These are phyloP conservation scores for Saccharomyces hybrid DNA, from an alignment of 1,139 yeast species.

Conservation along the genomic window DNA sequence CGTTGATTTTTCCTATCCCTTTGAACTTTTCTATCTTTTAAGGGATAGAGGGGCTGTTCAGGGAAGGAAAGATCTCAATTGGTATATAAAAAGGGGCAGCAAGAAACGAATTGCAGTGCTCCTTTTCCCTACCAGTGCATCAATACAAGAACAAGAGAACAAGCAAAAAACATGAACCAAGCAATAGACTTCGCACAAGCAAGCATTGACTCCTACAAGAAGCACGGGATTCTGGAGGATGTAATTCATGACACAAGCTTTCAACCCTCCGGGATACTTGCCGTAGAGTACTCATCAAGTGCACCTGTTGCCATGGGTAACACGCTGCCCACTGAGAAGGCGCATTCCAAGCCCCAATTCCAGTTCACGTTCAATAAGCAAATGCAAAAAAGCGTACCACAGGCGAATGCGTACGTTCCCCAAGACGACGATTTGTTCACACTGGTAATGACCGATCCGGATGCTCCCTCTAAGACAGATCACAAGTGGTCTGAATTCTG, in stretches of 20 bases:
- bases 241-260: constrained; percentile 22
- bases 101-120: background rate
- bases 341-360: constrained; percentile 58
- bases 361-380: constrained; percentile 37
- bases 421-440: constrained; percentile 44
- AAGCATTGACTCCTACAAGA: constrained; percentile 21
- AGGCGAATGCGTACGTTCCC: constrained; percentile 39
- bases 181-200: constrained; percentile 18
- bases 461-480: constrained; percentile 80
- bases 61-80: background rate
- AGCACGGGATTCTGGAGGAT: constrained; percentile 29
- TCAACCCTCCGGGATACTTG: constrained; percentile 29
- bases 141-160: background rate
- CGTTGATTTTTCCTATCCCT: background rate
- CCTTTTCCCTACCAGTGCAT: background rate
- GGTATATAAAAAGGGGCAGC: background rate
- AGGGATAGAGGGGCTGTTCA: background rate
- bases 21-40: background rate
- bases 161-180: constrained; percentile 12
- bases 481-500: constrained; percentile 84
- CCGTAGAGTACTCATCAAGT: constrained; percentile 44
- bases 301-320: constrained; percentile 77
- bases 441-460: constrained; percentile 82
- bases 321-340: constrained; percentile 52
- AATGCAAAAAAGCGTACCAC: constrained; percentile 15